Evolutionary conservation across 345 rosid genomes (phyloP), one percentile per base, ranked within the genome.

Genomic region (Turnera subulata): DNA sequence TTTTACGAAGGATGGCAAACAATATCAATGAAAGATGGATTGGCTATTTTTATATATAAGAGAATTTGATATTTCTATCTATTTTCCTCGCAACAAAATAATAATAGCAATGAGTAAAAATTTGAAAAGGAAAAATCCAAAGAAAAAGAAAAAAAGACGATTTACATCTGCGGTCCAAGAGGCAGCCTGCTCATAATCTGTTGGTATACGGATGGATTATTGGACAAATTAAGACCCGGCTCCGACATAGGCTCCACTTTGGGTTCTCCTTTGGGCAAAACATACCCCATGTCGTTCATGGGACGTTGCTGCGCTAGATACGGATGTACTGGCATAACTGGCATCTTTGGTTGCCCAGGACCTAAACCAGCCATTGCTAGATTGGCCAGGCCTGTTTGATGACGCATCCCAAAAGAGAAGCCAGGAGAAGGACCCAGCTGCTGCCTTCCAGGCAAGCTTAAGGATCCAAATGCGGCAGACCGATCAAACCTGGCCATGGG

Each of bases 161-260:
- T 62, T 79, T 76, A 83, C 87, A 79, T 79, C 24, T 81, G 79
- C 42, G 89, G 89, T 56, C 88, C 84, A 13, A 80, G 87, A 1
- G 98, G 98, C 71, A 89, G 78, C 78, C 91, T 75, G 58, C 79
- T 86, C 89, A 89, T 89, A 9, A 86, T 52, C 50, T 88, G 94
- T 76, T 84, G 89, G 69, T 85, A 89, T 20, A 84, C 56, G 46
- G 85, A 58, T 39, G 83, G 67, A 71, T 65, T 80, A 63, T 73
- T 76, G 5, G 96, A 65, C 64, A 85, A 53, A 71, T 73, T 82
- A 37, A 78, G 70, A 58, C 73, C 75, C 11, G 88, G 63, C 53
- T 86, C 98, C 0, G 91, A 66, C 44, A 72, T 63, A 33, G 89
- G 94, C 73, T 86, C 95, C 70, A 73, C 68, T 75, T 89, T 92